Evolutionary conservation across 768 basidiomycete genomes (phyloP), one percentile per base, ranked within the genome.

Genomic region (Artomyces pyxidatus): DNA sequence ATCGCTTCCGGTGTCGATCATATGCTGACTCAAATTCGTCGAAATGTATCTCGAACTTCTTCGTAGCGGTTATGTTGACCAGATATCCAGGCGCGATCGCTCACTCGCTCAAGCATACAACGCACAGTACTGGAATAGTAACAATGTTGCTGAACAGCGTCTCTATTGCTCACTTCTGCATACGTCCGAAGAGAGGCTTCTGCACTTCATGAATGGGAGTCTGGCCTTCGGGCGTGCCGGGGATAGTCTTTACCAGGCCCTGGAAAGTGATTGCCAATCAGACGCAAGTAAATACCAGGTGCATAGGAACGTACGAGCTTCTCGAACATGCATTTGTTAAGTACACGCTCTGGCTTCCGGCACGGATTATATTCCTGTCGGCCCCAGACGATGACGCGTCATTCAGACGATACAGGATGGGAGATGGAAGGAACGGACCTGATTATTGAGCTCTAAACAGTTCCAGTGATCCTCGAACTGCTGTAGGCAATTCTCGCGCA

Each of bases 281-380:
- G 28, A 27, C 26, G 10, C 11, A 44, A 9, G 8, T 10, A 30
- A 21, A 30, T 22, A 1, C 22, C 19, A 27, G 37, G 1, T 14
- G 29, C n/a, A 44, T 22, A 22, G 17, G 28, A 44, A 80, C 88
- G 57, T 57, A 92, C 95, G 58, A 98, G 77, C 65, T 96, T 97
- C 67, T 94, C 85, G 62, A 97, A 94, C 76, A 95, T 88, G 72
- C 95, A 98, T 50, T 81, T 72, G 74, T 98, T 99, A 41, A 97
- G 76, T 47, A 79, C 65, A 54, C 85, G 81, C 65, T 99, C 96
- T 3, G 82, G 83, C 65, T 87, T 84, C 56, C 96, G 85, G 65
- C 96, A 99, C 26, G 74, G 76, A 62, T 84, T 84, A 66, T 88
- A 93, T 70, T 92, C 85, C 93, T 96, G 62, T n/a, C n/a, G n/a